Base-by-base conservation (phyloP, 148 eudicot genomes). In the Nepenthes gracilis region DNA sequence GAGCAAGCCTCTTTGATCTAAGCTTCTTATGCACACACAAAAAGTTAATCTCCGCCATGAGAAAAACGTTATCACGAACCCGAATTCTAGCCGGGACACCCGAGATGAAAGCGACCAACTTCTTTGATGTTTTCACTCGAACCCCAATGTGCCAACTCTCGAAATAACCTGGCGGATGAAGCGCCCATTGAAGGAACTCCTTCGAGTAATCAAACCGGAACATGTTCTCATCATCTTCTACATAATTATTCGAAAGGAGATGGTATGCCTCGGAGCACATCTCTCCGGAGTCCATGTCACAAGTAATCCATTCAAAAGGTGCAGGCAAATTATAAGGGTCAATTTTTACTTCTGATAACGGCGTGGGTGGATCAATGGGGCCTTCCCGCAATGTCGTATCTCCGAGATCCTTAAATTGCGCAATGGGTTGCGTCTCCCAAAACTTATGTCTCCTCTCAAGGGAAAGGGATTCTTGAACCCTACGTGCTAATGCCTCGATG, bases 191-290 rank as follows among this genome's bases (percentile, higher is more conserved):
- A 32, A 90, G 86, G 35, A 90, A 90, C 70, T 85, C 92, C 66
- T 82, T 85, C 0, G 97, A 90, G 49, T 90, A 87, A 54, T 90
- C 85, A 62, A 90, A 90, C 71, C 95, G 72, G 72, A 85, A 90
- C 95, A 87, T 85, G 65, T 90, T 90, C 61, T 87, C 95, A 61
- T 90, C 97, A 73, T 90, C 97, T 77, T 90, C 97, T 37, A 90
- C 92, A 60, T 90, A 90, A 60, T 90, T 90, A 61, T 85, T 77
- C 12, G 81, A 80, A 59, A 90, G 62, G 33, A 87, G 83, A 59
- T 38, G 76, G 62, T 90, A 90, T 37, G 87, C 95, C 75, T 87
- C 95, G 6, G 35, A 15, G 64, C 97, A 87, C 75, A 85, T 82
- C 52, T 83, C 87, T 4, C 78, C 80, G 3, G 84, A 79, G 34